Conservation (phyloP, 106 monocot species). For the Hemerocallis citrina region DNA sequence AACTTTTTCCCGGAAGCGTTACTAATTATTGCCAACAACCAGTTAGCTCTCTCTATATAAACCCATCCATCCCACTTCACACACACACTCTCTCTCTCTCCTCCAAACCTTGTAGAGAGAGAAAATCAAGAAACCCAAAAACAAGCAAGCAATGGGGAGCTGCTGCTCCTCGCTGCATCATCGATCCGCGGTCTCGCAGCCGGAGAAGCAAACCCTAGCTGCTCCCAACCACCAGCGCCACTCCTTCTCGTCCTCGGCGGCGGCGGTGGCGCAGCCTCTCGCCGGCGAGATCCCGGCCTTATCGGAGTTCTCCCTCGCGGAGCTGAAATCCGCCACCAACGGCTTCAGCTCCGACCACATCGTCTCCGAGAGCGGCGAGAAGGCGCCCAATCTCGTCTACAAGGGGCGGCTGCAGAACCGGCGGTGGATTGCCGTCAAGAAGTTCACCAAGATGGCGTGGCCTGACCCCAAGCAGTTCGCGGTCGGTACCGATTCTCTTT, state of each 20-base stretch:
- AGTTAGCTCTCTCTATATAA: too few species aligned
- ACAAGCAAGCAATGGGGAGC: slow-evolving; percentile 49
- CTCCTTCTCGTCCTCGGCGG: slow-evolving; percentile 16
- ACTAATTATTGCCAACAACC: too few species aligned
- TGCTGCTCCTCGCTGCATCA: slow-evolving; percentile 54
- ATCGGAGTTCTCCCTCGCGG: slow-evolving; percentile 62
- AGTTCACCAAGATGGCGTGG: slow-evolving; percentile 94
- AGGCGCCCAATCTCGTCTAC: slow-evolving; percentile 87
- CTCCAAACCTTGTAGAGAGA: too few species aligned
- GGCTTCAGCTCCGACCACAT: slow-evolving; percentile 68
- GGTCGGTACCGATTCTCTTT: slow-evolving; percentile 20
- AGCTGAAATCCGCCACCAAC: slow-evolving; percentile 62
- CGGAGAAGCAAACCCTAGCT: slow-evolving; percentile 24
- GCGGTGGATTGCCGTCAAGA: slow-evolving; percentile 89
- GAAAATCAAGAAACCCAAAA: neutral
- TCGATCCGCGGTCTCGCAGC: slow-evolving; percentile 14
- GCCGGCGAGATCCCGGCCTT: slow-evolving; percentile 49
- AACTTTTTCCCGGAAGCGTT: too few species aligned
- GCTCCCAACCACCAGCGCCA: slow-evolving; percentile 13
- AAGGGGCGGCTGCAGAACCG: slow-evolving; percentile 57
- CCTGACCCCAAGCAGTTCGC: slow-evolving; percentile 97
- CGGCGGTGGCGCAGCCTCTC: slow-evolving; percentile 3
- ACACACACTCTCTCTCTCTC: too few species aligned
- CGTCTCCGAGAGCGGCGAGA: slow-evolving; percentile 94
- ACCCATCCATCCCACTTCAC: too few species aligned